Base-by-base conservation (phyloP, 345 rosid genomes). In the Abelmoschus esculentus region DNA sequence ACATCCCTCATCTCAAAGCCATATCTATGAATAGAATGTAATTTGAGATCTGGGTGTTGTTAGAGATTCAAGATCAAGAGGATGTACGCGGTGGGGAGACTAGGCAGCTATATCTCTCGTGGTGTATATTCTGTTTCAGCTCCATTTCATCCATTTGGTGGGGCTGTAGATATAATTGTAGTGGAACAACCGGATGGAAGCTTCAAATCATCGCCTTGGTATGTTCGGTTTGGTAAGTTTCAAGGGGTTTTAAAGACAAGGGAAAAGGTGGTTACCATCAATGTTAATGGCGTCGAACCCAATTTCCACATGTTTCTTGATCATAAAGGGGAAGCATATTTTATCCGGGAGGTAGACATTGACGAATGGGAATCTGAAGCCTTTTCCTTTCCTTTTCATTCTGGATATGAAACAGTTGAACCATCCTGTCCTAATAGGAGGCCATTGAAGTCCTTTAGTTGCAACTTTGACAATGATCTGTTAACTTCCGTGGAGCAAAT, bases 201-300 rank as follows among this genome's bases (percentile, higher is more conserved):
- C 65, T 91, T 91, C 78, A 91, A 85, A 75, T 90, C 99, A 5
- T 91, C 99, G 7, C 99, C 98, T 74, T 95, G 99, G 99, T 88
- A 89, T 76, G 90, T 95, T 22, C 70, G 87, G 66, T 95, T 95
- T 66, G 99, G 99, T 54, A 95, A 91, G 76, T 95, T 95, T 78
- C 99, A 91, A 79, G 99, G 99, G 61, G 96, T 91, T 75, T 80
- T 95, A 80, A 88, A 89, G 87, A 78, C 87, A 10, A 80, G 70
- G 47, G 89, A 78, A 76, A 89, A 86, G 76, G 74, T 84, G 26
- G 97, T 95, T 57, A 82, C 54, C 66, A 80, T 91, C 56, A 70
- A 70, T 53, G 90, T 95, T 11, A 87, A 95, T 83, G 97, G 86
- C 13, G 80, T 79, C 5, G 93, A 86, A 38, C 86, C 92, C 0